Evolutionary conservation across 495 filamentous ascomycete genomes (phyloP).

Genomic region (Xylaria grammica): DNA sequence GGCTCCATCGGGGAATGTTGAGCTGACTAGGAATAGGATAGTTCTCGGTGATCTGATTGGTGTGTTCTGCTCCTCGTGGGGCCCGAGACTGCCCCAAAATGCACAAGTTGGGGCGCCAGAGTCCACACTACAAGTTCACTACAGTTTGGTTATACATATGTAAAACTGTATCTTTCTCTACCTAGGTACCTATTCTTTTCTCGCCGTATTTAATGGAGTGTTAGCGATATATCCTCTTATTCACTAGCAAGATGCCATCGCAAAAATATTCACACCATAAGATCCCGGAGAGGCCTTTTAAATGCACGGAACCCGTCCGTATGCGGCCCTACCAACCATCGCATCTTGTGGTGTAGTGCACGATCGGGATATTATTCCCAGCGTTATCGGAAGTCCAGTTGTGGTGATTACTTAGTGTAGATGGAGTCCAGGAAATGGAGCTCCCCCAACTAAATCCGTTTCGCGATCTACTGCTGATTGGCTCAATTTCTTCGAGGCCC

Average conservation of each 20-base stretch:
- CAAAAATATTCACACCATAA: too few relatives aligned
- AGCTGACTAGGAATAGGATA: constrained; percentile 8
- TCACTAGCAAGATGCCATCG: too few relatives aligned
- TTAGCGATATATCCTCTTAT: too few relatives aligned
- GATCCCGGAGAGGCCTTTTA: too few relatives aligned
- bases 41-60: constrained; percentile 24
- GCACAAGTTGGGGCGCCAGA: constrained; percentile 26
- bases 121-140: too few relatives aligned
- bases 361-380: background rate
- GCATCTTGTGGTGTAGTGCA: background rate
- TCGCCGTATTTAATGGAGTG: too few relatives aligned
- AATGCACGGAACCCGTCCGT: too few relatives aligned
- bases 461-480: constrained; percentile 39
- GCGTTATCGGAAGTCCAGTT: constrained; percentile 21
- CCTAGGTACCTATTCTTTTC: too few relatives aligned
- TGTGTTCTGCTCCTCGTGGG: constrained; percentile 25
- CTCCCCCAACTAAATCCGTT: constrained; percentile 38
- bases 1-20: constrained; percentile 19
- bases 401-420: constrained; percentile 10
- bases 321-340: too few relatives aligned
- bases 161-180: too few relatives aligned
- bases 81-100: constrained; percentile 25
- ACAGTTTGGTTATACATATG: too few relatives aligned
- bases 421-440: constrained; percentile 29
- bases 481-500: constrained; percentile 13